Evolutionary conservation across 768 basidiomycete genomes (phyloP), one percentile per base, ranked within the genome.

Genomic region (Lactifluus pinguis): DNA sequence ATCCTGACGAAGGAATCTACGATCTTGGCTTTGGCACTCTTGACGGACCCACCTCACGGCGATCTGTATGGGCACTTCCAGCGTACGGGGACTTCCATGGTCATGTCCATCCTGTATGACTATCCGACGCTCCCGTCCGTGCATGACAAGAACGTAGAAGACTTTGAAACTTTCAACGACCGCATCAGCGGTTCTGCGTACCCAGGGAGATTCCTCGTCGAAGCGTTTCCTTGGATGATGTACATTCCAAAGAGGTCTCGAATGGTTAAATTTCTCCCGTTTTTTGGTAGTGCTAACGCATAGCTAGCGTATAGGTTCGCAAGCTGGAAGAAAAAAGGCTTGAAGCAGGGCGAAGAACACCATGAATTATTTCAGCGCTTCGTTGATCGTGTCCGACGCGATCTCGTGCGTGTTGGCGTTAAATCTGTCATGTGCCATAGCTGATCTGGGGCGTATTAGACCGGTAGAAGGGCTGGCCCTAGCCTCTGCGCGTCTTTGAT

Each of bases 1-100:
- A 53, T 69, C 36, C 71, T 72, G 55, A 54, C 57, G n/a, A 64
- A 60, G 32, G 74, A 74, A 61, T 67, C 74, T 30, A 62, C 66
- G 15, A 29, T 71, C 7, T 66, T 74, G 34, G 60, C 64, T 17
- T 61, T 71, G 17, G 68, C 67, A 7, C 59, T 76, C 13, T 48
- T 76, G 3, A 34, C 34, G 15, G 59, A 71, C 17, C 64, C 75
- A 1, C 56, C 68, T 19, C 6, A 10, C 6, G 48, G 59, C 14
- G 54, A 59, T 25, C 72, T 70, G 69, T 64, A 69, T 15, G 63
- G 69, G 3, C 71, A 75, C 55, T 49, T 74, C 19, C 39, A 36
- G 29, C 72, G 73, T 19, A 49, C 64, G 1, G 44, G 32, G 1
- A 65, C 73, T 3, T 74, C 73, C 0, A 51, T 49, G 1, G 60